phyloP scores from a whole-genome alignment of 371 early-diverging fungal species.

The Haplosporangium sp. region DNA sequence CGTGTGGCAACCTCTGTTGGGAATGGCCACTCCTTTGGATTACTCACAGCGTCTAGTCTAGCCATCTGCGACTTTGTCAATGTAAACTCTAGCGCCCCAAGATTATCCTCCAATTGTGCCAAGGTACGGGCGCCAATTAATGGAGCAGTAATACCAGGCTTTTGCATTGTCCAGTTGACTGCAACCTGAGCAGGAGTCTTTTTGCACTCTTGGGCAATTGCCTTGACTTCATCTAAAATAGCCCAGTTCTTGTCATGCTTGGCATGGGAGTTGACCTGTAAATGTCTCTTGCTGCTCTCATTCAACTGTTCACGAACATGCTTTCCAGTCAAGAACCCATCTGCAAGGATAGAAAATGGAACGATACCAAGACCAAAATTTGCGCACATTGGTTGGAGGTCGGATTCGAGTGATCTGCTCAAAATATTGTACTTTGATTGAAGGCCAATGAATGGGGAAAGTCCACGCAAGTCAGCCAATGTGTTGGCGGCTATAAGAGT shows the following conservation, averaged over 20 bases:
- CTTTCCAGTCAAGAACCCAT: slow-evolving; percentile 58
- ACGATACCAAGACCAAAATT: slow-evolving; percentile 55
- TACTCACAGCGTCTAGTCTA: slow-evolving; percentile 51
- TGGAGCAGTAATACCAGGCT: slow-evolving; percentile 60
- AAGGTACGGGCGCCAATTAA: slow-evolving; percentile 59
- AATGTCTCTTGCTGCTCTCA: slow-evolving; percentile 22
- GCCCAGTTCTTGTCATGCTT: slow-evolving; percentile 47
- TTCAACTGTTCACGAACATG: slow-evolving; percentile 34
- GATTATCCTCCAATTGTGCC: slow-evolving; percentile 56
- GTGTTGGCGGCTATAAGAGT: slow-evolving; percentile 48
- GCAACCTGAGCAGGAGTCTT: slow-evolving; percentile 59
- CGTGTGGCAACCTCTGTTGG: slow-evolving; percentile 37
- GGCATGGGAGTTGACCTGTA: slow-evolving; percentile 9
- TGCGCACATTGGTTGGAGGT: slow-evolving; percentile 55
- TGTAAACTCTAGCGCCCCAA: slow-evolving; percentile 57
- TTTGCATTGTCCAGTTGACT: slow-evolving; percentile 60
- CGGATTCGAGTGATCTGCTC: slow-evolving; percentile 59
- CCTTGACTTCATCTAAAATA: slow-evolving; percentile 57
- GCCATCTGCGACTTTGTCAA: slow-evolving; percentile 56
- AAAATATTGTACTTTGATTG: slow-evolving; percentile 58
- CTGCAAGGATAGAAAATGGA: slow-evolving; percentile 51
- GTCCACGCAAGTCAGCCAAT: slow-evolving; percentile 56
- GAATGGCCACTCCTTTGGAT: slow-evolving; percentile 48
- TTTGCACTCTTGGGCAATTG: slow-evolving; percentile 55
- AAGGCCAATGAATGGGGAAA: slow-evolving; percentile 55